Evolutionary conservation across 2,329 filamentous ascomycete species (phyloP).

Genomic region (Monilinia laxa): DNA sequence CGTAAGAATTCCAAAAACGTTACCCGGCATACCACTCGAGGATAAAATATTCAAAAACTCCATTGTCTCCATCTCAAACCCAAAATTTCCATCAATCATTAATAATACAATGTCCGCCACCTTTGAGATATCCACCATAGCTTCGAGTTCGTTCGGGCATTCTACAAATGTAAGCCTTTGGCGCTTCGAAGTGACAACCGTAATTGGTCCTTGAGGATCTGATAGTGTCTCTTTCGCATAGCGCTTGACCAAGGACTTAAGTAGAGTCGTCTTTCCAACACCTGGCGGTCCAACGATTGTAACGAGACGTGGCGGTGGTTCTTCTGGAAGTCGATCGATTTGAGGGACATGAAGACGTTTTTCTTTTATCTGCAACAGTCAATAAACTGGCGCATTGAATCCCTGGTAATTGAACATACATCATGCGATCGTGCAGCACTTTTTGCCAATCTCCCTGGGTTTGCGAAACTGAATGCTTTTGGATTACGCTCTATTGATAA

Average conservation of each 20-base stretch:
- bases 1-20: slow-evolving; percentile 95
- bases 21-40: slow-evolving; percentile 96
- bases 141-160: slow-evolving; percentile 93
- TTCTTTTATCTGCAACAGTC: slow-evolving; percentile 71
- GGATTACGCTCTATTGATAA: slow-evolving; percentile 39
- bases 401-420: slow-evolving; percentile 42
- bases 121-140: slow-evolving; percentile 96
- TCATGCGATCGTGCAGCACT: slow-evolving; percentile 53
- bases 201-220: slow-evolving; percentile 86
- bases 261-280: slow-evolving; percentile 90
- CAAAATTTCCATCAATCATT: slow-evolving; percentile 98
- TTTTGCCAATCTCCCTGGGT: slow-evolving; percentile 41
- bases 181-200: slow-evolving; percentile 94
- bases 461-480: slow-evolving; percentile 42
- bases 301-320: slow-evolving; percentile 89
- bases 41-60: slow-evolving; percentile 94
- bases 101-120: slow-evolving; percentile 95
- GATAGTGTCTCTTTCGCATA: slow-evolving; percentile 95
- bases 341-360: slow-evolving; percentile 94
- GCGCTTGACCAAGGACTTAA: slow-evolving; percentile 89
- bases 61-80: slow-evolving; percentile 99
- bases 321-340: slow-evolving; percentile 92
- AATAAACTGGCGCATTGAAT: slow-evolving; percentile 14
- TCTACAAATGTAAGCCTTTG: slow-evolving; percentile 93
- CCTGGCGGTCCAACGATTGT: slow-evolving; percentile 93